phyloP scores from a whole-genome alignment of 2,329 filamentous ascomycete species.

The Colletotrichum melonis region DNA sequence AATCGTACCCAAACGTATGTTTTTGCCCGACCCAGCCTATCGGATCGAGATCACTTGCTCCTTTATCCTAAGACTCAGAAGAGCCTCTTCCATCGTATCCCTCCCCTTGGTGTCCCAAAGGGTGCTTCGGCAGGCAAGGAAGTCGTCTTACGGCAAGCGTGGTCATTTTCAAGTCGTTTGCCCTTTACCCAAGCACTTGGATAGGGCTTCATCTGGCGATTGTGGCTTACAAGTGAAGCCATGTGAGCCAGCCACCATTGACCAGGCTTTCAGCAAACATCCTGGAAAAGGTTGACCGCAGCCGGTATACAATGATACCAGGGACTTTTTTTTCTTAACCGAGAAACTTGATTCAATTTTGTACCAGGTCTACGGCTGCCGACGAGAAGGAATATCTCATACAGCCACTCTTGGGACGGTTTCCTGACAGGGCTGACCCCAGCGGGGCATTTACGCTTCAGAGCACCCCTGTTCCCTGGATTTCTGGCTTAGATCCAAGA shows the following conservation, averaged over 20 bases:
- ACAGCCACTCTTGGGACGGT: constrained; percentile 18
- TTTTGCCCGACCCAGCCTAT: constrained; percentile 28
- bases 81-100: background rate
- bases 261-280: background rate
- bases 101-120: background rate
- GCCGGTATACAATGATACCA: background rate
- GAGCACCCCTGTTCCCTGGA: constrained; percentile 33
- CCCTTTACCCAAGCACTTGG: background rate
- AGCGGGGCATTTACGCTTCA: constrained; percentile 31
- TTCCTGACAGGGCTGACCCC: constrained; percentile 36
- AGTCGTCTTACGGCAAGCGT: constrained; percentile 8
- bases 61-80: background rate
- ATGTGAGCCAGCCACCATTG: background rate
- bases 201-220: background rate
- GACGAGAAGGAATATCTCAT: constrained; percentile 22
- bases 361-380: constrained; percentile 34
- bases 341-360: constrained; percentile 23
- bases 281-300: background rate
- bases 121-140: background rate
- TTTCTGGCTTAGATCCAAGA: constrained; percentile 23
- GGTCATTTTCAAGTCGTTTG: background rate
- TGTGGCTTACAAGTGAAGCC: background rate
- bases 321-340: background rate
- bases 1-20: constrained; percentile 27
- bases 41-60: constrained; percentile 22